Conservation (phyloP, 1,139 yeast genomes). For the Hansenula sp. region DNA sequence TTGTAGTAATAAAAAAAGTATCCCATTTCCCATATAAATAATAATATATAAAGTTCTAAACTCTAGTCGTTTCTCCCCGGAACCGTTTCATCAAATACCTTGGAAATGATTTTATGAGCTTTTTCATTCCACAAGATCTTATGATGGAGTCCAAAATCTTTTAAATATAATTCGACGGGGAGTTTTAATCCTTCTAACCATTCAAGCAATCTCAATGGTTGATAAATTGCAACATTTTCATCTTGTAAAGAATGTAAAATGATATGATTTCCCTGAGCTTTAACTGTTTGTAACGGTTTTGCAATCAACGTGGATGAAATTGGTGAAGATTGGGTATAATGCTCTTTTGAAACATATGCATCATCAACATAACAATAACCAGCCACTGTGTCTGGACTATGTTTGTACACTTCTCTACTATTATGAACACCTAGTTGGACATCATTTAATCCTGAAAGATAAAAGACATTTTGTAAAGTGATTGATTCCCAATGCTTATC, state of each 20-base stretch:
- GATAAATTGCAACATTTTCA: constrained; percentile 30
- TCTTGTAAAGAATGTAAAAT: constrained; percentile 33
- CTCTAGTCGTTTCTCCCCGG: no score
- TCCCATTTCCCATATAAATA: no score
- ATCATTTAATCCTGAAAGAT: not conserved
- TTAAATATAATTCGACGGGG: constrained; percentile 5
- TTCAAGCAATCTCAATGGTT: constrained; percentile 24
- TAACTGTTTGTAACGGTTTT: not conserved
- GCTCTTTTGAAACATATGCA: not conserved
- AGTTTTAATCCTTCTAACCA: constrained; percentile 13
- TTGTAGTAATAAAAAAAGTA: no score
- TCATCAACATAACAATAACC: not conserved
- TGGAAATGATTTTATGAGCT: not conserved
- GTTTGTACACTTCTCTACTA: no score
- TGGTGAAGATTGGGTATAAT: not conserved
- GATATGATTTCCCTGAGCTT: constrained; percentile 13
- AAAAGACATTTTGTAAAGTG: not conserved
- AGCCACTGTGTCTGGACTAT: not conserved
- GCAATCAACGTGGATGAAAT: not conserved
- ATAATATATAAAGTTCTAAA: no score
- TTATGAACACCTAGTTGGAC: not conserved
- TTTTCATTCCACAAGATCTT: not conserved
- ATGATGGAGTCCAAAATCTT: constrained; percentile 26
- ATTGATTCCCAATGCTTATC: not conserved
- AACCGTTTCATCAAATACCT: no score